Conservation (phyloP, 176 grass and related monocot genomes). For the Canna indica region DNA sequence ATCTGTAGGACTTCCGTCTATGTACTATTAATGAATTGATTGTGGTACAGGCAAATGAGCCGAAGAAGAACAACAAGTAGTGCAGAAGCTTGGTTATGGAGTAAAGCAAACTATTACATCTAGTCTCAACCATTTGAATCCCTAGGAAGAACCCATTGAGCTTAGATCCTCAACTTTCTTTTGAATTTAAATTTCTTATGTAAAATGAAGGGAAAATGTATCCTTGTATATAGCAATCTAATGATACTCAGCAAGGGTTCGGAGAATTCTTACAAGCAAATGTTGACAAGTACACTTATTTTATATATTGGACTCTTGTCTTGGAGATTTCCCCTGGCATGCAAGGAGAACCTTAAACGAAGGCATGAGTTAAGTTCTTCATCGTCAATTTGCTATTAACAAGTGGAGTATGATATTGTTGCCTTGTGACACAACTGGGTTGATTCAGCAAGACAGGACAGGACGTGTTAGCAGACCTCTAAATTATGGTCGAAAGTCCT, state of each 20-base stretch:
- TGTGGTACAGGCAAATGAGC: conserved; percentile 47
- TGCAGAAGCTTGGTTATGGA: background rate
- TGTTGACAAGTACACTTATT: too few species aligned
- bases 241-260: too few species aligned
- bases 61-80: conserved; percentile 22
- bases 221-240: background rate
- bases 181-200: background rate
- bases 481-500: background rate
- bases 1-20: background rate
- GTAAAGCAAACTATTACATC: background rate
- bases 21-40: background rate
- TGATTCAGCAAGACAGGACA: background rate
- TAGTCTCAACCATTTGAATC: background rate
- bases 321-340: background rate
- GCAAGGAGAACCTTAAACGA: background rate
- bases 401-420: too few species aligned
- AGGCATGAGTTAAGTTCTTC: background rate
- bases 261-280: too few species aligned
- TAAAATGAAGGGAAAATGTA: background rate
- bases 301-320: too few species aligned
- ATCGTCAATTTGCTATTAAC: too few species aligned
- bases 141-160: background rate
- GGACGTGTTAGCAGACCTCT: too few species aligned
- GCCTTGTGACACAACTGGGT: background rate
- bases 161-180: too few species aligned